Evolutionary conservation across 148 eudicot genomes (phyloP), one percentile per base, ranked within the genome.

Genomic region (Cornus controversa): DNA sequence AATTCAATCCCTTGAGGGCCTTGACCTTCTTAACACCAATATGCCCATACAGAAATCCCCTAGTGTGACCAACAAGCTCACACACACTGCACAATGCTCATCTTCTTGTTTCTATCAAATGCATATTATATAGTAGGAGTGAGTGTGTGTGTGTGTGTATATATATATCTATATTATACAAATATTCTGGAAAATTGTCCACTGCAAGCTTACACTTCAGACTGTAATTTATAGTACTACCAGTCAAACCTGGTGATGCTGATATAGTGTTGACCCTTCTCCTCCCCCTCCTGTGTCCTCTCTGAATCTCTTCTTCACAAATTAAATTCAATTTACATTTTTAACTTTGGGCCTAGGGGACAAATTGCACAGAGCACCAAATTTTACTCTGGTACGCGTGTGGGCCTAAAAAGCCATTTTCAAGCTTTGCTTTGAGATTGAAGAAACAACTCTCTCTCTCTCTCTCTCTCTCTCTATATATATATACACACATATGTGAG

Each of bases 321-420:
- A 45, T 45, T 45, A 7, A 50, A 50, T 50, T 50, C 1, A 50
- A 13, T 50, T 50, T 16, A 1, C 57, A 11, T 1, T 16, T 50
- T 50, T n/a, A n/a, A 11, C 57, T 50, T 20, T n/a, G n/a, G n/a
- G n/a, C n/a, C n/a, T n/a, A n/a, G n/a, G n/a, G n/a, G n/a, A n/a
- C 57, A 1, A 13, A 16, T 16, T 5, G 83, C 83, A 80, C 83
- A 50, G 10, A 80, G 79, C 83, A 75, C 83, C 70, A 75, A 54
- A 76, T 36, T 8, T 60, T 60, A 18, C 9, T 20, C 64, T 22
- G 64, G 15, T 66, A 23, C 67, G 78, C 80, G 45, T 68, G 81
- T 74, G 73, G 81, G 66, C 74, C 4, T 69, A 70, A 68, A 82
- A 78, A 75, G 81, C 76, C 82, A 71, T 75, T 72, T 76, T 79